Conservation (phyloP, 495 filamentous ascomycete species). For the Entonaema liquescens region DNA sequence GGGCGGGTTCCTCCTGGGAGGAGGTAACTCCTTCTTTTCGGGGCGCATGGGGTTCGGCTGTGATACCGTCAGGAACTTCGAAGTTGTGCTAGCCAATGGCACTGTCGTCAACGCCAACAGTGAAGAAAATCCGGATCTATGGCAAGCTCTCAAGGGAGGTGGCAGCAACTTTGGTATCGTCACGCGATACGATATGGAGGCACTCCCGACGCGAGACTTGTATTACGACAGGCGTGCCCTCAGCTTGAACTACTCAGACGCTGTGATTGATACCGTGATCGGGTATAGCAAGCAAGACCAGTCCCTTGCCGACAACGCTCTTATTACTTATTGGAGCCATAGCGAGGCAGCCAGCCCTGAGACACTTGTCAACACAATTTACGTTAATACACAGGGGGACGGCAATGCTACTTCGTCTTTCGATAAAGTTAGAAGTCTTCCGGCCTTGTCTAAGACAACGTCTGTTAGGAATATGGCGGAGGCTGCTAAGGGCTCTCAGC, state of each 20-base stretch:
- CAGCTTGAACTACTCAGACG: conserved; percentile 17
- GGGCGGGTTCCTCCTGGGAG: conserved; percentile 54
- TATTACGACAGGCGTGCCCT: conserved; percentile 35
- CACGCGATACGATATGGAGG: conserved; percentile 59
- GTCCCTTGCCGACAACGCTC: conserved; percentile 36
- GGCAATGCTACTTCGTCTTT: conserved; percentile 31
- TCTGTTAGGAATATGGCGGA: conserved; percentile 26
- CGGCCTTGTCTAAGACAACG: conserved; percentile 9
- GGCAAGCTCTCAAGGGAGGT: conserved; percentile 64
- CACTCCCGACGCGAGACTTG: conserved; percentile 41
- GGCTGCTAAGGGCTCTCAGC: conserved; percentile 29
- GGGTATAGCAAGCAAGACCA: conserved; percentile 43
- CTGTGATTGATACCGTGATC: conserved; percentile 40
- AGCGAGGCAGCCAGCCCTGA: conserved; percentile 13
- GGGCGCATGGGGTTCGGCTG: conserved; percentile 55
- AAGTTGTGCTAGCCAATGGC: conserved; percentile 64
- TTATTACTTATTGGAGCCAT: conserved; percentile 27
- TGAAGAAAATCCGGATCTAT: conserved; percentile 57
- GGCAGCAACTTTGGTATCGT: conserved; percentile 65
- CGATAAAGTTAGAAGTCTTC: conserved; percentile 23
- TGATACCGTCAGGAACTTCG: conserved; percentile 58
- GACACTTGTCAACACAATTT: conserved; percentile 14
- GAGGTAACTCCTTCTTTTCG: conserved; percentile 55
- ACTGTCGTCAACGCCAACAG: conserved; percentile 58
- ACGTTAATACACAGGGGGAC: conserved; percentile 34